A percentile compares a stretch with the other conserved stretches of the same genome.
Conservation (phyloP, 2,329 filamentous ascomycete species). For the Fusarium domesticum region DNA sequence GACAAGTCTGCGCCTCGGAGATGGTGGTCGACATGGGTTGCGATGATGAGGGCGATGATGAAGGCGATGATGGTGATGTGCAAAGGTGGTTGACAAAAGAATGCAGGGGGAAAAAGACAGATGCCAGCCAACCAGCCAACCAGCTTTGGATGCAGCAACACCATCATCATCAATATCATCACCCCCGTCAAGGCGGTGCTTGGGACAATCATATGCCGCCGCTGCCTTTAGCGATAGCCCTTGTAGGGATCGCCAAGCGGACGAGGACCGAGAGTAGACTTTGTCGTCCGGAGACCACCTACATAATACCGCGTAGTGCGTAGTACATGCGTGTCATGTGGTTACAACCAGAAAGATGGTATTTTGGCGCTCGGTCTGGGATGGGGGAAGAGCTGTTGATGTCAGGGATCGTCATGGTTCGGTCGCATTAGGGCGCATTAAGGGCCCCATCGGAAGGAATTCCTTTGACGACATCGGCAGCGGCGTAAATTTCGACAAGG, state of each 20-base stretch:
- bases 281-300: too few species aligned
- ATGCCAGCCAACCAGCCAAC: not conserved
- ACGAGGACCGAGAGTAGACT: too few species aligned
- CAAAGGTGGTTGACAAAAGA: not conserved
- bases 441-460: not conserved
- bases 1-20: not conserved
- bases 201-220: too few species aligned
- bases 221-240: too few species aligned
- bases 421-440: not conserved
- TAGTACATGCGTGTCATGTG: not conserved
- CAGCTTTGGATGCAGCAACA: not conserved
- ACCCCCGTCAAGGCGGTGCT: not conserved
- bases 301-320: too few species aligned
- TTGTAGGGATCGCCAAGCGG: too few species aligned
- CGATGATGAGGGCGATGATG: not conserved
- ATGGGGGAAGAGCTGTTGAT: not conserved
- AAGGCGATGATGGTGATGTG: not conserved
- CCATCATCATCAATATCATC: not conserved
- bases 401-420: not conserved
- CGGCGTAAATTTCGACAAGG: too few species aligned
- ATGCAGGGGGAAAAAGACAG: not conserved
- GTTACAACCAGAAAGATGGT: not conserved
- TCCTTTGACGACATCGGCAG: not conserved
- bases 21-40: not conserved
- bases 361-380: not conserved